A percentile compares a stretch with the other conserved stretches of the same genome.
Conservation (phyloP, 257 asterid genomes). For the Leonotis leonurus region DNA sequence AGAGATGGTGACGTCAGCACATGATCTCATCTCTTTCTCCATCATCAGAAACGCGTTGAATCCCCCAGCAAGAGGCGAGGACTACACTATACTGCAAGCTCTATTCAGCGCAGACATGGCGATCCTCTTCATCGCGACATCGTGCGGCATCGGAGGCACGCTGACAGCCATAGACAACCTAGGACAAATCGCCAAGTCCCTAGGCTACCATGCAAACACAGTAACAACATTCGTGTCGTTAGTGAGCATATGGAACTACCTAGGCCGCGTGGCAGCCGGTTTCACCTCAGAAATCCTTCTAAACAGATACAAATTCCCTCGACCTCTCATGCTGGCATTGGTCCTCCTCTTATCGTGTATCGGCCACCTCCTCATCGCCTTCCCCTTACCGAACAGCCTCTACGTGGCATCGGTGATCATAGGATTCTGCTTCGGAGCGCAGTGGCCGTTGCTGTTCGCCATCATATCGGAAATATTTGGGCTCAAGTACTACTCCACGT, state of each 20-base stretch:
- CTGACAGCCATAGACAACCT: conserved; percentile 50
- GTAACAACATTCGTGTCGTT: conserved; percentile 44
- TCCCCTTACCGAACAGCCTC: conserved; percentile 36
- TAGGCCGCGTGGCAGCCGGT: conserved; percentile 43
- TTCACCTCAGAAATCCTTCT: conserved; percentile 39
- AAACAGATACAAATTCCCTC: conserved; percentile 40
- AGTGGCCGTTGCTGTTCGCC: conserved; percentile 49
- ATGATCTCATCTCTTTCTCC: no score
- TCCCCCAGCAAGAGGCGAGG: conserved; percentile 49
- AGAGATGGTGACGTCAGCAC: no score
- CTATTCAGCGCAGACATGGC: conserved; percentile 53
- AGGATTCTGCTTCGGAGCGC: conserved; percentile 57
- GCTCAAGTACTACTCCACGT: conserved; percentile 47
- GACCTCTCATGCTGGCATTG: conserved; percentile 39
- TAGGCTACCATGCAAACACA: conserved; percentile 41
- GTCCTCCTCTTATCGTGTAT: conserved; percentile 34
- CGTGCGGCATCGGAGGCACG: conserved; percentile 47
- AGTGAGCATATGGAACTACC: conserved; percentile 57
- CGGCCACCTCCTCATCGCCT: conserved; percentile 51
- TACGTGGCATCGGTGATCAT: conserved; percentile 38
- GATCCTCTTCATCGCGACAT: conserved; percentile 30
- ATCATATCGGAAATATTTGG: conserved; percentile 53
- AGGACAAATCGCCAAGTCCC: conserved; percentile 38
- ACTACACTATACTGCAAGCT: conserved; percentile 51
- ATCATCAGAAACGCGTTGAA: conserved; percentile 7